Base-by-base conservation (phyloP, 108 stramenopile species). In the Tribonema minus region DNA sequence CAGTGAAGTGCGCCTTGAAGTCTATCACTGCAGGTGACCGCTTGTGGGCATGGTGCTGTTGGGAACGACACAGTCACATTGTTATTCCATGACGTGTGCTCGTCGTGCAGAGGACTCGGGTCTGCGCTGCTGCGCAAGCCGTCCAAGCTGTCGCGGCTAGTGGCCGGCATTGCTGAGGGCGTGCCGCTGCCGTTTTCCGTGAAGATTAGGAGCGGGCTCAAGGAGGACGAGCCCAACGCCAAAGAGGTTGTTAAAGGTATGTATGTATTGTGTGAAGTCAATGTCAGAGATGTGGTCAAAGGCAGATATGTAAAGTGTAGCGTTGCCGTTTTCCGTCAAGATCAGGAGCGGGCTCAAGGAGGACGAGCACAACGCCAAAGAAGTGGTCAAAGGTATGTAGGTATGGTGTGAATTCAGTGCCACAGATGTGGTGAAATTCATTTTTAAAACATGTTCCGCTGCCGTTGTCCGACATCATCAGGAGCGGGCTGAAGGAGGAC, bases 321-420 rank as follows among this genome's bases (percentile, higher is more conserved):
- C 9, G 46, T 34, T 87, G 28, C 87, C 87, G 1, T 29, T 87
- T 2, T 75, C 87, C 30, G 87, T 87, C 2, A 87, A 87, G 64
- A 71, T 87, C 36, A 65, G 85, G 15, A 30, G 72, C 30, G 39
- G 68, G 40, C 2, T 2, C 1, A 2, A 41, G 2, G 37, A 37
- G 37, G 36, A 34, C 0, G 37, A 80, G 30, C 76, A 83, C 39
- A 28, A 64, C 41, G 71, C 77, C n/a, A 33, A 35, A 59, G 72
- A 74, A 12, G 58, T 80, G 75, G 71, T 71, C 12, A 73, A 58
- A 29, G 64, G n/a, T n/a, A n/a, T n/a, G n/a, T n/a, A n/a, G n/a
- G n/a, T n/a, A n/a, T n/a, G n/a, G n/a, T n/a, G n/a, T n/a, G n/a
- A n/a, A n/a, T n/a, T n/a, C n/a, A n/a, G n/a, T n/a, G n/a, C n/a